These are phyloP conservation scores for Selenicereus undatus DNA, from an alignment of 148 eudicot species.

Conservation along the genomic window DNA sequence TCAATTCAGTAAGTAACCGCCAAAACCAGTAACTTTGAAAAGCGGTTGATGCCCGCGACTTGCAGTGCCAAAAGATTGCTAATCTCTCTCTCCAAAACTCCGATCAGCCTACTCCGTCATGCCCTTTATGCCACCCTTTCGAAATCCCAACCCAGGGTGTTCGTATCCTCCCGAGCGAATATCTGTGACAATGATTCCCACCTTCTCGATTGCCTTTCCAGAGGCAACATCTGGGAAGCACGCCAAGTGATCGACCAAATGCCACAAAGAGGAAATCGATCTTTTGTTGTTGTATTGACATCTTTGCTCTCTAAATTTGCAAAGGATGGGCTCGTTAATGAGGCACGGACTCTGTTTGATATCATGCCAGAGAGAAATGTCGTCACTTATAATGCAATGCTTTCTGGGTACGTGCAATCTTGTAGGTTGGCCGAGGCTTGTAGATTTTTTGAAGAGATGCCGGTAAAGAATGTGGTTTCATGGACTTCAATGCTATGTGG, in stretches of 20 bases:
- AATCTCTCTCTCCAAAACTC: not conserved
- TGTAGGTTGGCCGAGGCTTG: slow-evolving; percentile 34
- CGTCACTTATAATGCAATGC: slow-evolving; percentile 43
- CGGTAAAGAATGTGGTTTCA: slow-evolving; percentile 41
- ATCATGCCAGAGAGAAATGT: slow-evolving; percentile 38
- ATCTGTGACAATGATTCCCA: slow-evolving; percentile 21
- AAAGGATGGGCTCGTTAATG: slow-evolving; percentile 27
- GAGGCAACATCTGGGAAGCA: slow-evolving; percentile 22
- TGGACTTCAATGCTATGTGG: slow-evolving; percentile 47
- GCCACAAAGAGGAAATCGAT: slow-evolving; percentile 22
- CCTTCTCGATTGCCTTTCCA: slow-evolving; percentile 22
- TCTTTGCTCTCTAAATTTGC: slow-evolving; percentile 34
- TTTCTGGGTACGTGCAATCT: slow-evolving; percentile 33
- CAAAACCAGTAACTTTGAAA: not conserved
- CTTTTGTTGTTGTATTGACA: slow-evolving; percentile 35
- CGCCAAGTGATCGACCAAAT: slow-evolving; percentile 42
- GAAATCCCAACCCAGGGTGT: not conserved
- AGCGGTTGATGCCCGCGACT: slow-evolving; percentile 10
- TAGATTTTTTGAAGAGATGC: slow-evolving; percentile 34
- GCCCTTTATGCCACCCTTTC: not conserved
- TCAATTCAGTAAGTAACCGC: too few species aligned
- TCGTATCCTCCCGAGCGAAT: slow-evolving; percentile 3
- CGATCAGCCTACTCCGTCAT: slow-evolving; percentile 1
- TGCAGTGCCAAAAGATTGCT: not conserved
- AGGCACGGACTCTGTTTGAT: slow-evolving; percentile 32